phyloP scores from a whole-genome alignment of 176 grass and related monocot species.

The Eremochloa ophiuroides region DNA sequence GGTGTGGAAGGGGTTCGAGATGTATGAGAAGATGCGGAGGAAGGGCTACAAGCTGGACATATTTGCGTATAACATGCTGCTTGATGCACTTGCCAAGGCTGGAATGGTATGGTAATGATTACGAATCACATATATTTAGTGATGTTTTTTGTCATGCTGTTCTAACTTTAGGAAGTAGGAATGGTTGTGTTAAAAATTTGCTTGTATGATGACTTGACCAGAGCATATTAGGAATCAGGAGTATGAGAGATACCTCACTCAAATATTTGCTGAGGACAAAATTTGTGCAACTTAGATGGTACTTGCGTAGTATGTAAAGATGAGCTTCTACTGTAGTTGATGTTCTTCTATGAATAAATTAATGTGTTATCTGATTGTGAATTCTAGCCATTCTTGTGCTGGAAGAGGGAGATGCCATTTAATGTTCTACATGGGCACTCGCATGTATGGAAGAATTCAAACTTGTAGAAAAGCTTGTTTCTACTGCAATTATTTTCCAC shows the following conservation, averaged over 20 bases:
- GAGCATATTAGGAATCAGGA: background rate
- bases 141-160: background rate
- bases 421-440: background rate
- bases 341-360: background rate
- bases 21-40: constrained; percentile 82
- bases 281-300: background rate
- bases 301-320: background rate
- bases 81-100: constrained; percentile 78
- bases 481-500: constrained; percentile 2
- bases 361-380: background rate
- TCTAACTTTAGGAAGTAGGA: background rate
- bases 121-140: background rate
- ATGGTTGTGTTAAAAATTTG: background rate
- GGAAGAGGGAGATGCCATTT: background rate
- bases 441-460: constrained; percentile 5
- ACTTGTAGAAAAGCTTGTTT: background rate
- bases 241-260: background rate
- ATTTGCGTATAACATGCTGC: constrained; percentile 92
- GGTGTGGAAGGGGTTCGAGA: constrained; percentile 52
- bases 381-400: background rate
- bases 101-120: constrained; percentile 57
- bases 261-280: background rate
- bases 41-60: constrained; percentile 89
- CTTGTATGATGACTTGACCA: constrained; percentile 1
- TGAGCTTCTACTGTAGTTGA: background rate